Conservation (phyloP, 441 rosid species). For the Pelargonium myrrhifolium region DNA sequence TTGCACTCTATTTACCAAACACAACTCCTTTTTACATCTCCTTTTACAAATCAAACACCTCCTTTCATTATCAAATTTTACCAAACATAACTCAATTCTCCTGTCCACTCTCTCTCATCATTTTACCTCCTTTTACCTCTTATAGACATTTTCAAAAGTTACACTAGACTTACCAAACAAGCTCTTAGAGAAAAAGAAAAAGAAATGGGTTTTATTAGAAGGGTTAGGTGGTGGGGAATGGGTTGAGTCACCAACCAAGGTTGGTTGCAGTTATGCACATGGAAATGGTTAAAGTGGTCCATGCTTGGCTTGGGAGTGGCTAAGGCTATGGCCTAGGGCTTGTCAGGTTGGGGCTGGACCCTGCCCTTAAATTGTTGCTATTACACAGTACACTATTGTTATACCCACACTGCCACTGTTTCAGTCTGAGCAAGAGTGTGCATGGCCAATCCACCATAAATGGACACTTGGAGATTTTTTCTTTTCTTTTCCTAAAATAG, state of each 20-base stretch:
- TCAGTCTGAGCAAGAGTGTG: background rate
- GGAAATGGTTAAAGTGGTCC: background rate
- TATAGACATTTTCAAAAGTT: too few relatives aligned
- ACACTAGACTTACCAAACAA: too few relatives aligned
- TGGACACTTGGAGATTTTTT: background rate
- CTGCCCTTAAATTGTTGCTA: background rate
- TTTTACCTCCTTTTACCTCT: too few relatives aligned
- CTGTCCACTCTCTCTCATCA: too few relatives aligned
- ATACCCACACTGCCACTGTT: too few relatives aligned
- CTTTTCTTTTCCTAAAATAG: background rate
- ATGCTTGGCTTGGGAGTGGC: background rate
- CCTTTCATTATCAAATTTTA: too few relatives aligned
- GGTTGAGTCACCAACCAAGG: background rate
- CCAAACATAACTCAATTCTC: too few relatives aligned
- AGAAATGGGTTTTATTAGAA: background rate
- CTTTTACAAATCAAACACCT: too few relatives aligned
- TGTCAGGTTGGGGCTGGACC: background rate
- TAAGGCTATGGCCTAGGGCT: too few relatives aligned
- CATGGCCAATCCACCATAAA: background rate
- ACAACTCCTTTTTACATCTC: too few relatives aligned
- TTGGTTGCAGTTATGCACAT: background rate
- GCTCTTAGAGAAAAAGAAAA: too few relatives aligned
- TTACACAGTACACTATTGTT: background rate
- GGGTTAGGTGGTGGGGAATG: background rate
- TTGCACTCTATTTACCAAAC: too few relatives aligned